Evolutionary conservation across 31 red algal genomes (phyloP).

Genomic region (Bonnemaisonia californica): DNA sequence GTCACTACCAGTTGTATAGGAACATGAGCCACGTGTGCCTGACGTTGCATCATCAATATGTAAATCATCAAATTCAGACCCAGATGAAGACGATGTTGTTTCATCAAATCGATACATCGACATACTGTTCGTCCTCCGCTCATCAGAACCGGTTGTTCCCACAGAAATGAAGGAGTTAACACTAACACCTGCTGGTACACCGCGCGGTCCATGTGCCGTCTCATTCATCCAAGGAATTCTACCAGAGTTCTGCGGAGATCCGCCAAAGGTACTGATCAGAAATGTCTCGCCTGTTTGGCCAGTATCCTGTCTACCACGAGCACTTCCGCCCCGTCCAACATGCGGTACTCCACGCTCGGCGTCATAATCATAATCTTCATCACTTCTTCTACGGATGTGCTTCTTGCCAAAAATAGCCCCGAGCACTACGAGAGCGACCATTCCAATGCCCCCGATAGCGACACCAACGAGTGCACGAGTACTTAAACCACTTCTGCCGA

Average conservation of each 20-base stretch:
- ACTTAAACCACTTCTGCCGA: slow-evolving; percentile 25
- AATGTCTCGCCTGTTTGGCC: slow-evolving; percentile 30
- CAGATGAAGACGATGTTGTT: slow-evolving; percentile 52
- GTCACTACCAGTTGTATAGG: not conserved
- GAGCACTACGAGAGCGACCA: slow-evolving; percentile 33
- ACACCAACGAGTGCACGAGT: slow-evolving; percentile 36
- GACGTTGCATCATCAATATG: not conserved
- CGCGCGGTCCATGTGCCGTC: not conserved
- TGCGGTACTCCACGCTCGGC: too few relatives aligned
- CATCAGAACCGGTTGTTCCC: slow-evolving; percentile 27
- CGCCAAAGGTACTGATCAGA: slow-evolving; percentile 61
- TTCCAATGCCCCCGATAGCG: slow-evolving; percentile 11
- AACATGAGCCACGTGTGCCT: too few relatives aligned
- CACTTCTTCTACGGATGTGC: not conserved
- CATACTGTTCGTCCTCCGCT: slow-evolving; percentile 29
- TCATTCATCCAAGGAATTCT: slow-evolving; percentile 55
- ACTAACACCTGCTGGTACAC: slow-evolving; percentile 4
- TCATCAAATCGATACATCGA: slow-evolving; percentile 51
- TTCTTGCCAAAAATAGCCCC: slow-evolving; percentile 11
- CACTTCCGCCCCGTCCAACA: too few relatives aligned
- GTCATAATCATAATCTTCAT: slow-evolving; percentile 44
- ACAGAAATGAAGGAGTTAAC: slow-evolving; percentile 54
- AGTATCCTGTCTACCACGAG: slow-evolving; percentile 1
- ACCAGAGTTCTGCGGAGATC: slow-evolving; percentile 27
- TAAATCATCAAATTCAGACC: slow-evolving; percentile 37